Base-by-base conservation (phyloP, 768 basidiomycete genomes). In the Lactarius sp. region DNA sequence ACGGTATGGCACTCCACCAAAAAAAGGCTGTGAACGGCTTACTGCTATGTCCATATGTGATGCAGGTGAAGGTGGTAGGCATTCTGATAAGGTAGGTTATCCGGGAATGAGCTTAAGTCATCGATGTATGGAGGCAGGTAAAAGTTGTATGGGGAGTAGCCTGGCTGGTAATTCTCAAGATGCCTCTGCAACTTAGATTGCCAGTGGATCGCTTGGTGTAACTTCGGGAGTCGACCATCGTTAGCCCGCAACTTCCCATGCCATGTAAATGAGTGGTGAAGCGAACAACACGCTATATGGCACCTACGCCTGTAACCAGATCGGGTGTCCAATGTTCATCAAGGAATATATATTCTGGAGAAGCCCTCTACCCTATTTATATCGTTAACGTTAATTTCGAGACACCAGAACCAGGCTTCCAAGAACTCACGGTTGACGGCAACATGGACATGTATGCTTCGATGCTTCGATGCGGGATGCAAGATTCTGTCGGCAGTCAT, bases 381-480 rank as follows among this genome's bases (percentile, higher is more conserved):
- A 41, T 13, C 18, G 49, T 52, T 16, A 55, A 49, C 18, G 49
- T 52, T 16, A 55, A 49, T 50, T 64, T 42, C n/a, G 59, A 14
- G 56, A 46, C 18, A n/a, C n/a, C 13, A 50, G 52, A 56, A 59
- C 22, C 46, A 60, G 22, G 34, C n/a, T 12, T 27, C 22, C 22
- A 36, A 47, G 33, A 20, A 69, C 70, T 71, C 70, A 81, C 81
- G 66, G 73, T 58, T 71, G 72, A 47, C 86, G 79, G 73, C 86
- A 88, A 69, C 85, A 87, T 6, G 86, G 86, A 69, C 86, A 87
- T 22, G 80, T 75, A 68, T 87, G 85, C 69, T 84, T 85, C 8
- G 82, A 78, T 12, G 83, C 79, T 0, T 81, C 70, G 50, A 80
- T 79, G 27, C 82, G 78, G 0, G 82, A 79, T 7, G 84, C 83